Percentiles rank a stretch among this genome's conserved stretches.
These are phyloP conservation scores for Aspergillus nanangensis DNA, from an alignment of 495 filamentous ascomycete genomes.

Conservation along the genomic window DNA sequence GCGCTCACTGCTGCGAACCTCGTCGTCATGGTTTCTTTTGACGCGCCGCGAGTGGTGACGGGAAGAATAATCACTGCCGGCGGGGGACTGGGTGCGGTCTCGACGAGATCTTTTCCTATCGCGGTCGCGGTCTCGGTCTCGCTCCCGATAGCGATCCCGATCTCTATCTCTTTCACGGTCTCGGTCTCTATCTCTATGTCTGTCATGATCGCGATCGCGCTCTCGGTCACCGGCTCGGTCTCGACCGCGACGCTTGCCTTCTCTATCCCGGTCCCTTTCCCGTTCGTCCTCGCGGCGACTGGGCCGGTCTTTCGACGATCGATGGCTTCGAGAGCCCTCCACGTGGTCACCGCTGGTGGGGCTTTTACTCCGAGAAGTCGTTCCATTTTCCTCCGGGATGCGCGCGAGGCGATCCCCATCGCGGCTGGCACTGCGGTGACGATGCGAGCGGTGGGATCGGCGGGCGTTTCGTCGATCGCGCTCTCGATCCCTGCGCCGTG, in stretches of 20 bases:
- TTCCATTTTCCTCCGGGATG: constrained; percentile 15
- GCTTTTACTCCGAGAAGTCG: constrained; percentile 15
- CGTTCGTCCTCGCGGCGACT: constrained; percentile 37
- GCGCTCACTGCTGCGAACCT: constrained; percentile 24
- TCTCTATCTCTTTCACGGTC: constrained; percentile 44
- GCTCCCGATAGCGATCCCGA: constrained; percentile 40
- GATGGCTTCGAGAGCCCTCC: constrained; percentile 16
- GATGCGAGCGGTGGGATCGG: constrained; percentile 42
- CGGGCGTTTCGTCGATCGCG: constrained; percentile 38
- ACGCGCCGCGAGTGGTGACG: constrained; percentile 38
- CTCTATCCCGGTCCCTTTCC: constrained; percentile 23
- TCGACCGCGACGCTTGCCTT: no score
- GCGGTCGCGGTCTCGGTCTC: constrained; percentile 40
- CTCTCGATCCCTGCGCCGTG: constrained; percentile 43
- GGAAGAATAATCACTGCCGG: constrained; percentile 29
- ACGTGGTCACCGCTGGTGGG: constrained; percentile 2
- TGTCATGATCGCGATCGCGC: constrained; percentile 36
- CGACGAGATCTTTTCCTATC: constrained; percentile 53
- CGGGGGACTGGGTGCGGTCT: constrained; percentile 42
- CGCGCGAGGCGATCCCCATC: constrained; percentile 21
- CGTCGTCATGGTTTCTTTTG: constrained; percentile 31
- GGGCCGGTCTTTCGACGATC: constrained; percentile 34
- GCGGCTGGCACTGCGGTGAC: constrained; percentile 38
- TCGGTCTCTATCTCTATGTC: constrained; percentile 40
- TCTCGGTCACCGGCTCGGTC: constrained; percentile 30